Conservation (phyloP, 805 yeast species). For the Wickerhamiella galacta region DNA sequence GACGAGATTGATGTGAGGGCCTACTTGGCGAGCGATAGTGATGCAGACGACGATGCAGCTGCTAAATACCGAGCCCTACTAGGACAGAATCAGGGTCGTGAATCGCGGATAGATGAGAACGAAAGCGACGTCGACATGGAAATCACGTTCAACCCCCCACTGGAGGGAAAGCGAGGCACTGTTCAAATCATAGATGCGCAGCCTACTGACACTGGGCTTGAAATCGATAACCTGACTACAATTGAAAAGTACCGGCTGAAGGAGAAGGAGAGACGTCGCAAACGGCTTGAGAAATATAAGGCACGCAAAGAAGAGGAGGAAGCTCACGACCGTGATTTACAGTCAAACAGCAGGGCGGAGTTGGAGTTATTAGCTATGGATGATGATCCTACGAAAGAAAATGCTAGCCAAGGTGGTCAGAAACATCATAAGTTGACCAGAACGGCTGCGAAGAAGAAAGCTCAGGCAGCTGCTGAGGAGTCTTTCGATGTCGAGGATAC, state of each 20-base stretch:
- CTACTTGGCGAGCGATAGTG: constrained; percentile 26
- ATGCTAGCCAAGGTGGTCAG: constrained; percentile 33
- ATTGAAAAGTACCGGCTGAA: constrained; percentile 68
- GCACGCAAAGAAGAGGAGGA: constrained; percentile 36
- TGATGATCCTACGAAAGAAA: constrained; percentile 62
- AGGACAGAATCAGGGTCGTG: constrained; percentile 1
- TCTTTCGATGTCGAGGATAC: constrained; percentile 61
- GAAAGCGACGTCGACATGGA: constrained; percentile 65
- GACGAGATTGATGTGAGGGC: constrained; percentile 59
- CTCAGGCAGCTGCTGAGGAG: constrained; percentile 30
- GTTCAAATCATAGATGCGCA: constrained; percentile 13
- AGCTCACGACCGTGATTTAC: constrained; percentile 24
- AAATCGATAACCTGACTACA: constrained; percentile 47
- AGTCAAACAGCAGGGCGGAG: constrained; percentile 39
- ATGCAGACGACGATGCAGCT: constrained; percentile 12
- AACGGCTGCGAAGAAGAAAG: constrained; percentile 27
- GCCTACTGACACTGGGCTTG: constrained; percentile 16
- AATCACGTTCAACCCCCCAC: constrained; percentile 84
- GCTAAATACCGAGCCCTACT: constrained; percentile 14
- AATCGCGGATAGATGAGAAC: constrained; percentile 27
- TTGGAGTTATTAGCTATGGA: constrained; percentile 59
- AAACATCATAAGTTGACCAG: constrained; percentile 26
- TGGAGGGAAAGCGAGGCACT: constrained; percentile 29
- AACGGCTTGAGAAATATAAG: constrained; percentile 63
- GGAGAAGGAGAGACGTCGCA: constrained; percentile 82